Base-by-base conservation (phyloP, 352 stramenopile genomes). In the Phytopythium chamaehyphon region DNA sequence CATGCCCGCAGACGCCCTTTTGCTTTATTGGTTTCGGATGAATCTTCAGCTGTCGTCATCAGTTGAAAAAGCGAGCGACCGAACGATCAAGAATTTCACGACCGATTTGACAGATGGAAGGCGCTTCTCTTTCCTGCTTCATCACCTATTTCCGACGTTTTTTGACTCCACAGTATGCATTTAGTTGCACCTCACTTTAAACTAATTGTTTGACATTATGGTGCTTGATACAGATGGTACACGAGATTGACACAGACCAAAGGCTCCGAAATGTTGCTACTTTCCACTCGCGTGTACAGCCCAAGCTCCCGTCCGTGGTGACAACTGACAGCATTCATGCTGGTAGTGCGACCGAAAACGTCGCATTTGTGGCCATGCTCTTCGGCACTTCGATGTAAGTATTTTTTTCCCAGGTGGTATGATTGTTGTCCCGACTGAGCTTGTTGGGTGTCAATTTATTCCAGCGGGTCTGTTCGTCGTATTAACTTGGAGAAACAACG, bases 351-450 rank as follows among this genome's bases (percentile, higher is more conserved):
- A 68, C 63, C 2, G 82, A 93, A 59, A 93, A 93, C 45, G 47
- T 88, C n/a, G 66, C 79, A 1, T 90, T 93, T 40, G 62, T 89
- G 46, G 79, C 74, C 12, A 89, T 93, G 75, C 69, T 93, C 42
- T 92, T 93, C 39, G 71, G 76, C 9, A 52, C 72, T 15, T 81
- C 75, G n/a, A 64, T 87, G 66, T 84, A 76, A 26, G 65, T 75
- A n/a, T n/a, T n/a, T n/a, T n/a, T n/a, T n/a, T n/a, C n/a, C n/a
- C n/a, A n/a, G n/a, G n/a, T n/a, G n/a, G n/a, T n/a, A n/a, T n/a
- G n/a, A n/a, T n/a, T n/a, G n/a, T n/a, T n/a, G n/a, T n/a, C n/a
- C n/a, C n/a, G n/a, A n/a, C n/a, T 8, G 2, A 26, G 0, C 24
- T 37, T 50, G 15, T 9, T 18, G 1, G 10, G 16, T 14, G 4